Conservation (phyloP, 1,139 yeast species). For the Yamadazyma oceani region DNA sequence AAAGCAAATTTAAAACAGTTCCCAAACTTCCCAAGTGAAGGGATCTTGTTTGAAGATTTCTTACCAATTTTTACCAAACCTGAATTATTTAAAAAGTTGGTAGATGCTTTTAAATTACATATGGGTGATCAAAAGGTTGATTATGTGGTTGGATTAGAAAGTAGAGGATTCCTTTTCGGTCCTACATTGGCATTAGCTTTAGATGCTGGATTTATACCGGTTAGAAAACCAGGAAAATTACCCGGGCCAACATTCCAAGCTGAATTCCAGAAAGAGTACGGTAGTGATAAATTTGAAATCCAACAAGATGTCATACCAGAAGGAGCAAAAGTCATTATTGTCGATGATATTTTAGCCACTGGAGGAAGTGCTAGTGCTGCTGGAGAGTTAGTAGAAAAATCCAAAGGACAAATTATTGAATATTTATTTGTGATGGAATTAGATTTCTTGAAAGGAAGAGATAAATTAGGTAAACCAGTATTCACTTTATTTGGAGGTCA, state of each 20-base stretch:
- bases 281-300: slow-evolving; percentile 83
- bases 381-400: slow-evolving; percentile 71
- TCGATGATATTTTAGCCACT: slow-evolving; percentile 96
- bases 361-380: slow-evolving; percentile 97
- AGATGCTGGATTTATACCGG: slow-evolving; percentile 89
- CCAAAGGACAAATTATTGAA: slow-evolving; percentile 71
- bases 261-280: slow-evolving; percentile 87
- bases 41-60: slow-evolving; percentile 94
- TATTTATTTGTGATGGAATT: slow-evolving; percentile 90
- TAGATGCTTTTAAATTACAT: slow-evolving; percentile 79
- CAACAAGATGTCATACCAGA: slow-evolving; percentile 79
- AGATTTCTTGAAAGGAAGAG: slow-evolving; percentile 92
- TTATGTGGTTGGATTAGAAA: slow-evolving; percentile 90
- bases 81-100: slow-evolving; percentile 70
- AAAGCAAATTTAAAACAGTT: slow-evolving; percentile 72
- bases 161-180: slow-evolving; percentile 95
- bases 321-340: slow-evolving; percentile 80
- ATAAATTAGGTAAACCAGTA: slow-evolving; percentile 78
- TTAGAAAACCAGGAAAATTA: slow-evolving; percentile 91
- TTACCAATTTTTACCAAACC: slow-evolving; percentile 90
- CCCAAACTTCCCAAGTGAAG: slow-evolving; percentile 91
- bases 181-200: slow-evolving; percentile 90
- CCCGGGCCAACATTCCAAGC: slow-evolving; percentile 83
- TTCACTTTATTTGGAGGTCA: slow-evolving; percentile 89
- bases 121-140: slow-evolving; percentile 71